Base-by-base conservation (phyloP, 176 grass and related monocot species). In the Poa pratensis region DNA sequence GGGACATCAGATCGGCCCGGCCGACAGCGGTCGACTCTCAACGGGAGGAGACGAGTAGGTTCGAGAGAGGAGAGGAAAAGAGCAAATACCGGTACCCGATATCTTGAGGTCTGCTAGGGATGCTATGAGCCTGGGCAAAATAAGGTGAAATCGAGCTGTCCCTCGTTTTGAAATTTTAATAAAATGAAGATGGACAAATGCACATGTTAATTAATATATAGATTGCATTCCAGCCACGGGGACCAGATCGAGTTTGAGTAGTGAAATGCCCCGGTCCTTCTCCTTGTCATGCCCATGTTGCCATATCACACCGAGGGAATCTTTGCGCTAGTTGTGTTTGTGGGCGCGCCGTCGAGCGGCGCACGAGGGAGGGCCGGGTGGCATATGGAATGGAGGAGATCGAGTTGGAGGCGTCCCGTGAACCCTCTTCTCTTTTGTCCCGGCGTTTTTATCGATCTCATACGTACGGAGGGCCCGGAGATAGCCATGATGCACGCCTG, bases 401-500 rank as follows among this genome's bases (percentile, higher is more conserved):
- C 1, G 43, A 12, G 37, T 27, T 74, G 71, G 48, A 52, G 73
- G 48, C 73, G 73, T 74, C 73, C 73, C 73, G 73, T 75, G 73
- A 75, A 53, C 73, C 73, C 26, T 53, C 73, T 75, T 75, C 73
- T 30, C 73, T 34, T 32, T 75, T 75, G 72, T 75, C 72, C 46
- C 17, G 26, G 17, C 16, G 16, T 53, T 53, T 53, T 75, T 34
- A 75, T 50, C 71, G 24, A 74, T 75, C 73, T 52, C 69, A 73
- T 73, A 49, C 22, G 45, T n/a, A 54, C 23, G 61, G 20, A 66
- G 9, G 70, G 39, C 2, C 34, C 62, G 75, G 55, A 6, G 22
- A 48, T 42, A 65, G 22, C 58, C 61, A 64, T 75, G 42, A 61
- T 79, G 22, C 55, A 49, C 22, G 39, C 75, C 28, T 60, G 58